Evolutionary conservation across 495 filamentous ascomycete species (phyloP).

Genomic region (Penicillium mononematosum): DNA sequence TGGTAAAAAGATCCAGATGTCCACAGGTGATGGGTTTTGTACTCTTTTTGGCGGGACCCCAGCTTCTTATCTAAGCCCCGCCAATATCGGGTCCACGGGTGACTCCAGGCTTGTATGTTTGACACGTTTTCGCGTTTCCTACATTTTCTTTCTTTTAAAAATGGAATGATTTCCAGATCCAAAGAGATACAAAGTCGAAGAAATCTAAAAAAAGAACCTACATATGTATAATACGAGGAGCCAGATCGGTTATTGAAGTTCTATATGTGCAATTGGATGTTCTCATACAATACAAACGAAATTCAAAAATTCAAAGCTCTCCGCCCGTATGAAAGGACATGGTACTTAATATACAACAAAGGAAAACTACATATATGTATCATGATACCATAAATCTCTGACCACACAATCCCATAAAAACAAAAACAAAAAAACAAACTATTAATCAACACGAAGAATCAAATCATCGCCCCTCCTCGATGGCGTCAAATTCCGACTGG

Average conservation of each 20-base stretch:
- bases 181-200: not conserved
- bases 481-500: slow-evolving; percentile 40
- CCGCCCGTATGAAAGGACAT: slow-evolving; percentile 5
- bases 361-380: not conserved
- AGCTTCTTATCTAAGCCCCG: slow-evolving; percentile 4
- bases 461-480: slow-evolving; percentile 37
- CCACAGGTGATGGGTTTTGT: not conserved
- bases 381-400: slow-evolving; percentile 1
- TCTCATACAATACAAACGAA: not conserved
- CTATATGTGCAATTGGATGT: not conserved
- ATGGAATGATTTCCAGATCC: not conserved
- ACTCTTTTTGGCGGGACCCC: not conserved
- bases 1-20: not conserved
- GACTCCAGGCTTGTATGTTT: not conserved
- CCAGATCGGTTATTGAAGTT: not conserved
- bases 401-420: not conserved
- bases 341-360: slow-evolving; percentile 8
- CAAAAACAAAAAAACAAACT: slow-evolving; percentile 3
- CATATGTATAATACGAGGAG: not conserved
- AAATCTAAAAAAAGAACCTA: not conserved
- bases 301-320: not conserved
- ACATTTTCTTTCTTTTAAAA: not conserved
- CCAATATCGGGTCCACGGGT: not conserved
- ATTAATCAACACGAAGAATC: slow-evolving; percentile 40
- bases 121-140: not conserved